Base-by-base conservation (phyloP, 352 stramenopile genomes). In the Phytophthora nicotianae region DNA sequence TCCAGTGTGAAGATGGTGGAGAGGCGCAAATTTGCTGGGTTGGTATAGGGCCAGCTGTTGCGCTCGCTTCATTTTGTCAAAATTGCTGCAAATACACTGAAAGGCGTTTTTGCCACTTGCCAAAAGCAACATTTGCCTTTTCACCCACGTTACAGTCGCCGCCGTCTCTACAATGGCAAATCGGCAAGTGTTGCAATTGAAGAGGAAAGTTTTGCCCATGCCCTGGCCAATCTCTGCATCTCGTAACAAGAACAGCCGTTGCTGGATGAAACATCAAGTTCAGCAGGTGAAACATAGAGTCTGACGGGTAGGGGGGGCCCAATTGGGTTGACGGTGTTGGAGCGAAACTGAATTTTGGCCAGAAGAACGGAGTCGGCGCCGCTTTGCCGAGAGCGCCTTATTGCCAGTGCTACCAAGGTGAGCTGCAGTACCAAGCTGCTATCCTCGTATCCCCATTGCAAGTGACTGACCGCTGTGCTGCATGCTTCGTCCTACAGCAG, bases 261-360 rank as follows among this genome's bases (percentile, higher is more conserved):
- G 26, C 38, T 57, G 35, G 51, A 33, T 65, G 33, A 61, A 61
- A 61, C 49, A 66, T 65, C 33, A 26, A 42, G 26, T 47, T 38
- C n/a, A 32, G 14, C 14, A 60, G 49, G 49, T 53, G 7, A 27
- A 21, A 43, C 41, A 66, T 68, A 26, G 40, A 10, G 1, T 46
- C 38, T 42, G 26, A 62, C 38, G 17, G 46, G 51, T 38, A 49
- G 40, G 63, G 64, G n/a, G 64, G 51, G 43, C 17, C 26, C 2
- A 65, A 65, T 48, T 67, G 55, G 54, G 60, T 66, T 69, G 65
- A 69, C 53, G 61, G 51, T 49, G 33, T 49, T n/a, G 41, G 48
- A 62, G 54, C 46, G 60, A 74, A 65, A 69, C 62, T 68, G 51
- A 64, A 68, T 69, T 75, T 75, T 43, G 50, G 35, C 46, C 46